phyloP scores from a whole-genome alignment of 768 basidiomycete species.

The Russula brevipes region DNA sequence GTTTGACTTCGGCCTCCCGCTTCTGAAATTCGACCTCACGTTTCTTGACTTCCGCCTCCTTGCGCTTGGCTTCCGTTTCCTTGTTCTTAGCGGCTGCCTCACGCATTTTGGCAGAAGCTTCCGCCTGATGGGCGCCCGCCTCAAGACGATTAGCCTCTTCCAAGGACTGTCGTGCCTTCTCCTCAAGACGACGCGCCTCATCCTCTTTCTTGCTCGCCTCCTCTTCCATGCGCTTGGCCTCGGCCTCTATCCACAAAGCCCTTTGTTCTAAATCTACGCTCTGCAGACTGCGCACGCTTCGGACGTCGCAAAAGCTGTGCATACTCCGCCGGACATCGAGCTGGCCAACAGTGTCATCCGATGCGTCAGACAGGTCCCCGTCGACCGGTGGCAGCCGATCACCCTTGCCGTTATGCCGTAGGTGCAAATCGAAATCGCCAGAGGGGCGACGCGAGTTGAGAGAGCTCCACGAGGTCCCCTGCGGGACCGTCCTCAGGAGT shows the following conservation, averaged over 20 bases:
- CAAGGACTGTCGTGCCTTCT: conserved; percentile 24
- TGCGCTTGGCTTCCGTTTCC: conserved; percentile 24
- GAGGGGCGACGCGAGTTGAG: conserved; percentile 22
- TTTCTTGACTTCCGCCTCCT: conserved; percentile 31
- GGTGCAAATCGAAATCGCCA: conserved; percentile 13
- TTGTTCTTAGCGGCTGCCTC: conserved; percentile 22
- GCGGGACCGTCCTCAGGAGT: conserved; percentile 20
- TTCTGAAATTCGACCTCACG: conserved; percentile 34
- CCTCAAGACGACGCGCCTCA: conserved; percentile 27
- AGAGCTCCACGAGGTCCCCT: conserved; percentile 15
- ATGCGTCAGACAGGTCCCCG: conserved; percentile 18
- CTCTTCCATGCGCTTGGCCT: conserved; percentile 27
- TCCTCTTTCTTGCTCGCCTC: conserved; percentile 26
- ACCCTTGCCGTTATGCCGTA: conserved; percentile 17
- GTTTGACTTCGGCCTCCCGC: conserved; percentile 33
- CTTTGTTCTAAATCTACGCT: conserved; percentile 26
- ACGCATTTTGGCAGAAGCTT: conserved; percentile 26
- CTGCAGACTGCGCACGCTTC: conserved; percentile 7
- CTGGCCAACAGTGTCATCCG: conserved; percentile 18
- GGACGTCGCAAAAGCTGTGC: conserved; percentile 11
- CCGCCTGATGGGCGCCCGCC: conserved; percentile 26
- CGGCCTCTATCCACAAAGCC: conserved; percentile 21
- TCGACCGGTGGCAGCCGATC: conserved; percentile 10
- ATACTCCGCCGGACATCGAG: conserved; percentile 21
- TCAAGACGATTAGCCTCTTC: conserved; percentile 25